Evolutionary conservation across 345 rosid species (phyloP).

Genomic region (Salix udensis): DNA sequence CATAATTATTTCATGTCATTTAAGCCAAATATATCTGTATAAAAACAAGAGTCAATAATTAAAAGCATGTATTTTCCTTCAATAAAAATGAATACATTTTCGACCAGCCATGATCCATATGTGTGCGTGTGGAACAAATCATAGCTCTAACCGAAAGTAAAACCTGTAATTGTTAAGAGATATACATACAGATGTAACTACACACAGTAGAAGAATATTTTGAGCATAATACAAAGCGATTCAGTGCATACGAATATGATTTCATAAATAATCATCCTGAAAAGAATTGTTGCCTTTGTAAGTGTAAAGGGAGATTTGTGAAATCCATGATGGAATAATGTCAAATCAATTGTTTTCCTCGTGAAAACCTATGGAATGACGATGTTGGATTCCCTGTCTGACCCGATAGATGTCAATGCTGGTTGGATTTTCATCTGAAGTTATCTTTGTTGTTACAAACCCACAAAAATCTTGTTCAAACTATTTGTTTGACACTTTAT

Average conservation of each 20-base stretch:
- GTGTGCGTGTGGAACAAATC: not conserved
- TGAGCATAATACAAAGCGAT: not conserved
- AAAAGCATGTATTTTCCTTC: too few species aligned
- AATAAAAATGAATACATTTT: too few species aligned
- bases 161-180: not conserved
- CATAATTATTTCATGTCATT: too few species aligned
- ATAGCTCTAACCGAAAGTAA: not conserved
- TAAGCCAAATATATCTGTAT: too few species aligned
- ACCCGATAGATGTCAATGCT: not conserved
- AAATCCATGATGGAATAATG: not conserved
- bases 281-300: not conserved
- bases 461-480: fast-evolving
- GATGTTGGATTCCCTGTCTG: not conserved
- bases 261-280: not conserved
- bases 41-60: too few species aligned
- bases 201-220: too few species aligned
- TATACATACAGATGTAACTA: not conserved
- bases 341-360: not conserved
- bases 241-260: slow-evolving; percentile 5
- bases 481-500: too few species aligned
- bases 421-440: not conserved
- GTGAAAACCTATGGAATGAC: not conserved
- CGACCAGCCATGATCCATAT: too few species aligned
- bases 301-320: not conserved
- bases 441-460: too few species aligned